A percentile compares a stretch with the other conserved stretches of the same genome.
These are phyloP conservation scores for Stagonosporopsis vannaccii DNA, from an alignment of 2,329 filamentous ascomycete genomes.

Conservation along the genomic window DNA sequence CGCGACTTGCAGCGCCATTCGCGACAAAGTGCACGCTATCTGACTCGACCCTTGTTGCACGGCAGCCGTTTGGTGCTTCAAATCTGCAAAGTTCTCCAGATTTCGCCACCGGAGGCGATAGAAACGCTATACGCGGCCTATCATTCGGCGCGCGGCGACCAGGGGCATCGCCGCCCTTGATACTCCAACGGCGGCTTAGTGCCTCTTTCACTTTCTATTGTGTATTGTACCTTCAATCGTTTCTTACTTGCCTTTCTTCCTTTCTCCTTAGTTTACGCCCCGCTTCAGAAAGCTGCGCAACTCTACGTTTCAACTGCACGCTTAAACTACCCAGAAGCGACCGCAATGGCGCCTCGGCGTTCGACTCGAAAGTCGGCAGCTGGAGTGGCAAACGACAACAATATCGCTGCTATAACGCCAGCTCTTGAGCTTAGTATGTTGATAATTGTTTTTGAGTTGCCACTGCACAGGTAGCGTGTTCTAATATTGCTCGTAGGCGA, in stretches of 20 bases:
- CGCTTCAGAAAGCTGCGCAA: not conserved
- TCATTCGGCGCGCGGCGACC: slow-evolving; percentile 26
- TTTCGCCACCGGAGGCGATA: slow-evolving; percentile 39
- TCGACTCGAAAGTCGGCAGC: slow-evolving; percentile 34
- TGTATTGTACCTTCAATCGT: slow-evolving; percentile 1
- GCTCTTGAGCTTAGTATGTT: slow-evolving; percentile 4
- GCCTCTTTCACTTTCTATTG: slow-evolving; percentile 10
- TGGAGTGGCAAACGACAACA: slow-evolving; percentile 17
- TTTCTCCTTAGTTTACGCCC: not conserved
- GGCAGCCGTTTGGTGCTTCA: slow-evolving; percentile 2
- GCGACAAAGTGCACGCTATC: slow-evolving; percentile 3
- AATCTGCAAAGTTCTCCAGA: slow-evolving; percentile 13
- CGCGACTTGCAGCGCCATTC: not conserved
- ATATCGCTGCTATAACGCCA: slow-evolving; percentile 7
- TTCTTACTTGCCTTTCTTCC: not conserved
- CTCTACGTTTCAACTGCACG: not conserved
- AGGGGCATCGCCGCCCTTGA: slow-evolving; percentile 34
- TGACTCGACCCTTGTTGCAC: not conserved
- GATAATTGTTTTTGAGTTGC: not conserved
- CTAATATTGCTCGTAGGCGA: slow-evolving; percentile 6
- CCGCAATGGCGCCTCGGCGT: slow-evolving; percentile 35
- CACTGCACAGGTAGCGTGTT: not conserved
- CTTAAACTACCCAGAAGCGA: not conserved
- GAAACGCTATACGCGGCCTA: slow-evolving; percentile 34
- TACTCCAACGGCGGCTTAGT: slow-evolving; percentile 24